A percentile compares a stretch with the other conserved stretches of the same genome.
These are phyloP conservation scores for Penicillium rolfsii DNA, from an alignment of 2,329 filamentous ascomycete genomes.

Conservation along the genomic window DNA sequence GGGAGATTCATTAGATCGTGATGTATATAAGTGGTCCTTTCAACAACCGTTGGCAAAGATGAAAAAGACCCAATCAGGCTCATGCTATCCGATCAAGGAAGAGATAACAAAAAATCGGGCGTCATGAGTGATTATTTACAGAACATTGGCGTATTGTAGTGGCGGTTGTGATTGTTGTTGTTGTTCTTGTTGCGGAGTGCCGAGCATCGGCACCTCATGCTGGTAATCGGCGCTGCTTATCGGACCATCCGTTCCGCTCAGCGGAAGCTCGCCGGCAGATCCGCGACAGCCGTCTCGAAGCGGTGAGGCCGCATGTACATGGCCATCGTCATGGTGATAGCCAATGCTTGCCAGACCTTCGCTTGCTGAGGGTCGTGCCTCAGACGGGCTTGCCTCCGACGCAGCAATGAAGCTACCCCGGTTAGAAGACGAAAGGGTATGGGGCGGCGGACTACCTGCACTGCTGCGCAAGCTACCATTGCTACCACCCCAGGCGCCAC, in stretches of 20 bases:
- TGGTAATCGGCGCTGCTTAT: constrained; percentile 13
- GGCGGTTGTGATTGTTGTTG: constrained; percentile 3
- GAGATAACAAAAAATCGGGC: background rate
- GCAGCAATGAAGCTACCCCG: constrained; percentile 41
- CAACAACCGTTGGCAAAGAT: constrained; percentile 14
- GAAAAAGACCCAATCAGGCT: constrained; percentile 9
- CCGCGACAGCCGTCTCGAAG: constrained; percentile 13
- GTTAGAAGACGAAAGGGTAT: constrained; percentile 38
- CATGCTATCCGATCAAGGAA: constrained; percentile 18
- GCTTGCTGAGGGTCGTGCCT: constrained; percentile 18
- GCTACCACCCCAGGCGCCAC: constrained; percentile 78
- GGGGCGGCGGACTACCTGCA: constrained; percentile 47
- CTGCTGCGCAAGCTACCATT: constrained; percentile 69
- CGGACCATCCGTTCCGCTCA: constrained; percentile 19
- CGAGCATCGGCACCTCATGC: constrained; percentile 19
- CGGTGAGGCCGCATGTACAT: constrained; percentile 17
- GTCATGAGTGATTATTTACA: constrained; percentile 12
- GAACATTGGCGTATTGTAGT: constrained; percentile 14
- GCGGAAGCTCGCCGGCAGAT: constrained; percentile 23
- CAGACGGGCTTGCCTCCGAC: constrained; percentile 38
- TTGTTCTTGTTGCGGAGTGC: background rate
- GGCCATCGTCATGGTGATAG: constrained; percentile 19
- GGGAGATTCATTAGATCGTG: constrained; percentile 20
- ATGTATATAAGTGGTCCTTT: constrained; percentile 9
- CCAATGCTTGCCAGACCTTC: constrained; percentile 15